Evolutionary conservation across 306 rosid species (phyloP), one percentile per base, ranked within the genome.

Genomic region (Myrica gale): DNA sequence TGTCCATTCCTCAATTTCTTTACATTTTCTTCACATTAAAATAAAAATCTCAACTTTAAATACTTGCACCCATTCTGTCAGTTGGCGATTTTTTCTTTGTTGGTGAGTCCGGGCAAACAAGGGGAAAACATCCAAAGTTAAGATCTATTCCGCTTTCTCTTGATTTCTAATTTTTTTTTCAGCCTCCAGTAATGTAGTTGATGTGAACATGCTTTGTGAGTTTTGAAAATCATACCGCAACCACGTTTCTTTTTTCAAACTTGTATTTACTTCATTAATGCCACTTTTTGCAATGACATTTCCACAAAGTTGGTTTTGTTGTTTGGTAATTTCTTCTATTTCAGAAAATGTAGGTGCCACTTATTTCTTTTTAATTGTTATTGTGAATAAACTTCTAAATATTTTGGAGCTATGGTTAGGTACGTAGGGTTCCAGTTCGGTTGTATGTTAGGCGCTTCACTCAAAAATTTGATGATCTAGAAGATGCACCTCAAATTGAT

Each of bases 351-450:
- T 65, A 17, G 6, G 23, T 17, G 20, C 42, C 16, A 16, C 44
- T 39, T 63, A 46, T 17, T 65, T 44, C 26, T 17, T 69, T 66
- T 46, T 56, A 69, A 54, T 69, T 58, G 53, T 72, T 76, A 12
- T 46, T 55, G 9, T 60, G 70, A 60, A 2, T 55, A 75, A 43
- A 20, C 39, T 76, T 80, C 77, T 75, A 19, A 43, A 4, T 68
- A 16, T 57, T 32, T 32, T 79, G 78, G 80, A 70, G 54, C 55
- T 78, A 75, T 47, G 82, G 61, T 74, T 74, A 96, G 99, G n/a
- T n/a, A n/a, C n/a, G 90, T 72, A 88, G 94, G 80, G 73, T 92
- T 78, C 97, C 99, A 39, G 90, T 92, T 83, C 96, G 98, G 60
- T 88, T 96, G 77, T 90, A 92, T 79, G 70, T 79, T 5, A 84